These are phyloP conservation scores for Kluyveromyces aestuarii DNA, from an alignment of 805 yeast genomes.

Conservation along the genomic window DNA sequence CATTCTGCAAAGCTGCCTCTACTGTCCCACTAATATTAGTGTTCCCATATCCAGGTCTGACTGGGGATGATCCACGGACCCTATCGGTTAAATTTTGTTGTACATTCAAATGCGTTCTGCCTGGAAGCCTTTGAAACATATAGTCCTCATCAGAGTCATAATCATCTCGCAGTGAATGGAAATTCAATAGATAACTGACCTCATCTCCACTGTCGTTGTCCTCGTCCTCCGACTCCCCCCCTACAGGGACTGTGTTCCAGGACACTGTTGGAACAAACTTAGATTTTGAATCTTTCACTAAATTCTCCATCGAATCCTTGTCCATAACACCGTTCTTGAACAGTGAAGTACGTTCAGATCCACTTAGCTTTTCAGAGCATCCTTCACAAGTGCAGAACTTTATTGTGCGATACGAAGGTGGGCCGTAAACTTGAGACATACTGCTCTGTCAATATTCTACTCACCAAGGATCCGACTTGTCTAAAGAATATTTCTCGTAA, in stretches of 20 bases:
- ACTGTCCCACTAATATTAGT: conserved; percentile 2
- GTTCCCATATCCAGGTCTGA: background rate
- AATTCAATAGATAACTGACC: conserved; percentile 19
- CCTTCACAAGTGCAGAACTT: background rate
- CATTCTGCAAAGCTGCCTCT: conserved; percentile 3
- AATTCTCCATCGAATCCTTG: background rate
- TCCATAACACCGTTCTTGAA: background rate
- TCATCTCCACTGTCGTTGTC: conserved; percentile 21
- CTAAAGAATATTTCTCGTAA: background rate
- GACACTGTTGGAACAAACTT: conserved; percentile 21
- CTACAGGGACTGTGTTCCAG: conserved; percentile 27
- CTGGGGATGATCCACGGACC: conserved; percentile 8
- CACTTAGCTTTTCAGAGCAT: background rate
- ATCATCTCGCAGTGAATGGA: conserved; percentile 28
- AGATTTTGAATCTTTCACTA: background rate
- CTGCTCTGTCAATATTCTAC: background rate
- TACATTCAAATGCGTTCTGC: background rate
- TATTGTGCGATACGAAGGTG: background rate
- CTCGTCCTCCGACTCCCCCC: conserved; percentile 14
- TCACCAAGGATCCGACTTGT: background rate
- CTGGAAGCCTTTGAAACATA: background rate
- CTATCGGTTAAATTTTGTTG: background rate
- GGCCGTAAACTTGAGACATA: background rate
- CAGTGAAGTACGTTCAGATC: background rate
- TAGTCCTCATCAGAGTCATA: conserved; percentile 15